Evolutionary conservation across 306 rosid genomes (phyloP), one percentile per base, ranked within the genome.

Genomic region (Comarum palustre): DNA sequence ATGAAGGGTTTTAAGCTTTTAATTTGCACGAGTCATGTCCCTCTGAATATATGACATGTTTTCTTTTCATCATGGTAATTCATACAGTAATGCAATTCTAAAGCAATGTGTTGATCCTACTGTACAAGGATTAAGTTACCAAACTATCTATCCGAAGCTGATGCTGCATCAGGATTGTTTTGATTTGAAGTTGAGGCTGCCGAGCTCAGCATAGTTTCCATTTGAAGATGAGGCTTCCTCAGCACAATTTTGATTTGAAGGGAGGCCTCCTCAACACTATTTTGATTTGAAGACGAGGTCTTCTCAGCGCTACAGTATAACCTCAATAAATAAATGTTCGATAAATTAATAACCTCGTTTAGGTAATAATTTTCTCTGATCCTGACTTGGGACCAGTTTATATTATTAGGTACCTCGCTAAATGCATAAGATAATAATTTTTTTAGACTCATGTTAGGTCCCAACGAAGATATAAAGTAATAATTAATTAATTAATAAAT

Each of bases 161-260:
- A 50, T 16, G 62, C 75, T 65, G 84, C 74, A 73, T 86, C 74
- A 34, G n/a, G 6, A 14, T 22, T 27, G 70, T 80, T 71, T 72
- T 84, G 83, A 75, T 82, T 87, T 51, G 87, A 82, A 71, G 83
- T 31, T 71, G 52, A 50, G n/a, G 67, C 73, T 60, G 85, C 74
- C n/a, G n/a, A n/a, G n/a, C 76, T 85, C 73, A 27, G 36, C 3
- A 25, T 80, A 73, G 75, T 80, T 45, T 45, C 13, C 6, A 45
- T 77, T 63, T 81, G 87, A 84, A 71, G 82, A 41, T 65, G 46
- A 48, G 15, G 46, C 75, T 64, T 84, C 72, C 76, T 85, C 73
- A 27, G 36, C 5, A 13, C n/a, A 27, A 68, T 80, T 71, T 71
- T 84, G 82, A 45, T 76, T 36, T 25, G 87, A 84, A 73, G 83